phyloP scores from a whole-genome alignment of 2,329 filamentous ascomycete species.

The Knufia petricola region DNA sequence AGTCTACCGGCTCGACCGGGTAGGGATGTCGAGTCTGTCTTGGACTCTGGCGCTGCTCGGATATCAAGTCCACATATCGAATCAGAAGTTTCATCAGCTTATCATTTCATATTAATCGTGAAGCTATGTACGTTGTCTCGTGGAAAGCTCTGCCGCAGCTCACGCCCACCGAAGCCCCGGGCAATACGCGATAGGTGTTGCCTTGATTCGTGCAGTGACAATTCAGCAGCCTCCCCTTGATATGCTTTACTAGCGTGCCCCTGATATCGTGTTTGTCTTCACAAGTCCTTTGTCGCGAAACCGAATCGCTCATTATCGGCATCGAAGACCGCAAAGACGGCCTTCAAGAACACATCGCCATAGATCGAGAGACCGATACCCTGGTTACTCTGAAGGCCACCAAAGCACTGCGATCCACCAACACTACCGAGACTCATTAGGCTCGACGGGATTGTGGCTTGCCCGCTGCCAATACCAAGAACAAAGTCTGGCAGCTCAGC shows the following conservation, averaged over 20 bases:
- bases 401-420: constrained; percentile 48
- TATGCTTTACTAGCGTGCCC: background rate
- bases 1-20: no score
- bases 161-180: no score
- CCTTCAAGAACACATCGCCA: constrained; percentile 72
- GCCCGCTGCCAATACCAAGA: constrained; percentile 41
- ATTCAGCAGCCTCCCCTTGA: no score
- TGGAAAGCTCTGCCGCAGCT: no score
- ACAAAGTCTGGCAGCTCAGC: constrained; percentile 45
- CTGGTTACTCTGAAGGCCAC: constrained; percentile 59
- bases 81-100: no score
- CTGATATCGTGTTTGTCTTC: constrained; percentile 1
- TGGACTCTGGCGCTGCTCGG: no score
- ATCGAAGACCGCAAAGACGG: constrained; percentile 65
- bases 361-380: constrained; percentile 59
- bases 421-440: constrained; percentile 40
- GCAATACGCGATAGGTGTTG: no score
- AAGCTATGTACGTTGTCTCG: no score
- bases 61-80: no score
- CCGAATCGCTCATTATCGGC: constrained; percentile 19
- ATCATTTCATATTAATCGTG: no score
- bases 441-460: constrained; percentile 43
- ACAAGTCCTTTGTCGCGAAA: constrained; percentile 17
- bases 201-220: no score
- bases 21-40: no score